These are phyloP conservation scores for Hypoxylon fuscum DNA, from an alignment of 495 filamentous ascomycete species.

Conservation along the genomic window DNA sequence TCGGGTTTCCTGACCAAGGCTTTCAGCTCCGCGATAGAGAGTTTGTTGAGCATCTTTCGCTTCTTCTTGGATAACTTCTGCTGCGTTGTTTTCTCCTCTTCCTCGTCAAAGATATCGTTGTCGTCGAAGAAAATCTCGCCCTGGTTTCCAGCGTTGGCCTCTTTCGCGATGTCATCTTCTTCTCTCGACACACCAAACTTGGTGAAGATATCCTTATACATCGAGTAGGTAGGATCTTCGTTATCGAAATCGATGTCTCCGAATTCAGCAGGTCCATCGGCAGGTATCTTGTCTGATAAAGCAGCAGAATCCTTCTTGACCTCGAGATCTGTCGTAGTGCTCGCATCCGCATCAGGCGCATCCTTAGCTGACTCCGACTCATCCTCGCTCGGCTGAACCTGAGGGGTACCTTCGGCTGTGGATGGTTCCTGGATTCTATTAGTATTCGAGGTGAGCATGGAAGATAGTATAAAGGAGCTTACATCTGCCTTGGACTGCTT, in stretches of 20 bases:
- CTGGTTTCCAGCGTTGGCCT: conserved; percentile 76
- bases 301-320: conserved; percentile 51
- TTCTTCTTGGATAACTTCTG: conserved; percentile 90
- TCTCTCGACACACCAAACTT: conserved; percentile 70
- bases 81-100: conserved; percentile 74
- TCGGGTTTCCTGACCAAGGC: conserved; percentile 90
- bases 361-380: conserved; percentile 39
- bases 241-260: conserved; percentile 57
- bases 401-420: conserved; percentile 28
- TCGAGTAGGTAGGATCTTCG: conserved; percentile 79
- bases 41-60: conserved; percentile 85
- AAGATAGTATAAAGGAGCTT: conserved; percentile 12
- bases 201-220: conserved; percentile 81
- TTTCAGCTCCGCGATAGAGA: conserved; percentile 95
- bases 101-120: conserved; percentile 85
- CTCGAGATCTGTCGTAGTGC: conserved; percentile 44
- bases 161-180: conserved; percentile 63
- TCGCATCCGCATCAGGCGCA: conserved; percentile 31
- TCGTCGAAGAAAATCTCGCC: conserved; percentile 87
- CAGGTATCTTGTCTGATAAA: conserved; percentile 49
- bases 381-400: conserved; percentile 36
- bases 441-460: conserved; percentile 14
- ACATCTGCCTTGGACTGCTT: conserved; percentile 68
- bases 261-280: conserved; percentile 52
- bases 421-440: conserved; percentile 32